These are phyloP conservation scores for Plasmodium gallinaceum DNA, from an alignment of 169 alveolate species.

Conservation along the genomic window DNA sequence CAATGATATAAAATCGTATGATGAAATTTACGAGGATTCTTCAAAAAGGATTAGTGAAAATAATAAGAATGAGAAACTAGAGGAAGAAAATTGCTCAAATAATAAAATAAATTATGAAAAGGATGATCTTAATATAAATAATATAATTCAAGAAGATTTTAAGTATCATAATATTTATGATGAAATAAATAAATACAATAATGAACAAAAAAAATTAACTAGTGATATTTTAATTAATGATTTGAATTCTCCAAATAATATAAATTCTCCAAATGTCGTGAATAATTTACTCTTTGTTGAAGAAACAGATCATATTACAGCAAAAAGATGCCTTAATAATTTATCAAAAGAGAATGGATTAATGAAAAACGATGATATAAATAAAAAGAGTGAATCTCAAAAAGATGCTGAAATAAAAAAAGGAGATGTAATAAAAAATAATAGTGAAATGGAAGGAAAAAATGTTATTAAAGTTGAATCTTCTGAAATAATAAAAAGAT, in stretches of 20 bases:
- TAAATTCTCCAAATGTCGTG: not conserved
- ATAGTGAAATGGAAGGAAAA: not conserved
- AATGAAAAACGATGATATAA: not conserved
- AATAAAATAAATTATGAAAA: not conserved
- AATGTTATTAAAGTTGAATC: conserved; percentile 15
- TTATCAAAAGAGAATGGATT: not conserved
- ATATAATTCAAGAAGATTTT: conserved; percentile 49
- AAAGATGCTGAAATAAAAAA: not conserved
- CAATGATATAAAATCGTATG: conserved; percentile 63
- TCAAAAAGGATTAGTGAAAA: not conserved
- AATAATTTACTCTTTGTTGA: conserved; percentile 32
- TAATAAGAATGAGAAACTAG: not conserved
- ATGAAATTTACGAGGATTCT: conserved; percentile 28
- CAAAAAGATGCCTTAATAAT: conserved; percentile 37
- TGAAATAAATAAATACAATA: not conserved
- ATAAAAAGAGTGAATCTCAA: not conserved
- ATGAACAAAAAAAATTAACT: conserved; percentile 14
- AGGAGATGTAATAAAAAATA: not conserved
- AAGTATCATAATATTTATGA: not conserved
- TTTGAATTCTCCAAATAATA: conserved; percentile 1
- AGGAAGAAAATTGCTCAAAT: not conserved
- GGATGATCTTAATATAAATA: conserved; percentile 27
- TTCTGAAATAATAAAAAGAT: conserved; percentile 8
- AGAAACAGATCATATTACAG: conserved; percentile 44
- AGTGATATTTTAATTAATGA: conserved; percentile 59